Evolutionary conservation across 202 grass and related monocot species (phyloP), one percentile per base, ranked within the genome.

Genomic region (Hordeum pubiflorum): DNA sequence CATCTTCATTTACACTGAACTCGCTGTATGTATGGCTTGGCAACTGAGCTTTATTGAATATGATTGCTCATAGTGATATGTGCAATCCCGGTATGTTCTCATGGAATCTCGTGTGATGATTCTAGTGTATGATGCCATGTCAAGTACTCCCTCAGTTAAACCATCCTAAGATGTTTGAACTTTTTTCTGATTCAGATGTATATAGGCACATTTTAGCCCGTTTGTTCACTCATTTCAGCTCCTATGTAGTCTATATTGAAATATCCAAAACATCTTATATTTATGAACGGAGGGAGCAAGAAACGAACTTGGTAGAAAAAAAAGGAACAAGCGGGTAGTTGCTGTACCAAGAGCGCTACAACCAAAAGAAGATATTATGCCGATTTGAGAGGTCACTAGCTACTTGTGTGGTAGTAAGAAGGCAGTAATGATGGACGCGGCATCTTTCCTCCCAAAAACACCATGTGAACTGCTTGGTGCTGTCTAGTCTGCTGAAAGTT

Each of bases 291-390:
- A 32, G 3, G 4, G 31, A 72, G 27, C 52, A 59, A 71, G 3
- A 3, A 46, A 63, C 14, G 3, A 40, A 54, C 2, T 54, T 55
- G 41, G 62, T 62, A 29, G 24, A 5, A 10, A 7, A 27, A 72
- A 46, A 62, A 9, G 5, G 10, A 59, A 34, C 52, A 21, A 17
- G 40, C 39, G 7, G 32, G 27, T 85, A 62, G 55, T 54, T 48
- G 44, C 41, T 63, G 17, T 52, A 24, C 31, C 24, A 40, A 37
- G 63, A 32, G 7, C 58, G 24, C 36, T 46, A 9, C 13, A 69
- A n/a, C 18, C 52, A 77, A 36, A 78, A 50, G 9, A 71, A 84
- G 64, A 78, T 78, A 78, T 61, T 54, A 14, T 85, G 65, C 29
- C 32, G 38, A 78, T 27, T 61, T 70, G 26, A 8, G 57, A 14